Evolutionary conservation across 345 rosid genomes (phyloP).

Genomic region (Lepidium aucheri): DNA sequence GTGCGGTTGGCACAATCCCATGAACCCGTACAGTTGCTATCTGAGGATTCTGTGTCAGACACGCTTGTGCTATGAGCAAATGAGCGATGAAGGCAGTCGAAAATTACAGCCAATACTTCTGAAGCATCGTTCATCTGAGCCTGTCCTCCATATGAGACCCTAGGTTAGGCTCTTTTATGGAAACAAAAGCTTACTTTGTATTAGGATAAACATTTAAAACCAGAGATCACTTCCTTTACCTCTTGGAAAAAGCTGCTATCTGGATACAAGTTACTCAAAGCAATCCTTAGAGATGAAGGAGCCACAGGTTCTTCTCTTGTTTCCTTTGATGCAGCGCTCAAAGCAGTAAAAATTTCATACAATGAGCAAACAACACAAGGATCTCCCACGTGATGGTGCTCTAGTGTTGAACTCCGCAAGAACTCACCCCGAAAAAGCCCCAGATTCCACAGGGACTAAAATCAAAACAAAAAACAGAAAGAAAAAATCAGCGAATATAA

Average conservation of each 20-base stretch:
- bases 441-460: conserved; percentile 94
- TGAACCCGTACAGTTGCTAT: conserved; percentile 50
- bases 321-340: conserved; percentile 52
- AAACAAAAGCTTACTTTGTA: neutral
- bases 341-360: conserved; percentile 61
- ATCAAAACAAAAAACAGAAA: conserved; percentile 10
- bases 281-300: conserved; percentile 78
- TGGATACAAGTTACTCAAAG: conserved; percentile 84
- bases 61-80: conserved; percentile 47
- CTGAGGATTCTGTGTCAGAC: conserved; percentile 57
- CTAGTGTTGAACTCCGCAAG: conserved; percentile 57
- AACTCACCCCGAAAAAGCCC: conserved; percentile 73
- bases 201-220: neutral
- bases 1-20: conserved; percentile 73
- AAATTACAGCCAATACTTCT: conserved; percentile 83
- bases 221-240: conserved; percentile 34
- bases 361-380: conserved; percentile 94
- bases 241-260: conserved; percentile 89
- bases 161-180: neutral
- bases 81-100: conserved; percentile 87
- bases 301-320: conserved; percentile 64
- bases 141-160: conserved; percentile 35
- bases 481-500: neutral
- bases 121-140: conserved; percentile 99
- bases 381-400: conserved; percentile 82